Evolutionary conservation across 345 rosid species (phyloP).

Genomic region (Kernera saxatilis): DNA sequence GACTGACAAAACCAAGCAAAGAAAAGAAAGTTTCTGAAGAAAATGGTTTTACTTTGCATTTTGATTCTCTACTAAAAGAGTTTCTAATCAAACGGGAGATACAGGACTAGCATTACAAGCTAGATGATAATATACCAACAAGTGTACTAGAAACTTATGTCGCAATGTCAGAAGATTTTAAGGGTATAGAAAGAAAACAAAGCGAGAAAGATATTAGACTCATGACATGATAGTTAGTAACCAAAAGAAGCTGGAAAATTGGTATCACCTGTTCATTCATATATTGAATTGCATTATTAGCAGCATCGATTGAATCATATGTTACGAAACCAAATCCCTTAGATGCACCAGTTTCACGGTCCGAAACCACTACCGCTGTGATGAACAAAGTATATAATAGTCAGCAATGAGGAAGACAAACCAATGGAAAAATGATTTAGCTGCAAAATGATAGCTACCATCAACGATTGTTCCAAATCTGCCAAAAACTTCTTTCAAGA

Average conservation of each 20-base stretch:
- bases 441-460: slow-evolving; percentile 6
- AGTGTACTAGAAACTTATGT: not conserved
- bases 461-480: slow-evolving; percentile 29
- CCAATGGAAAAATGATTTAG: not conserved
- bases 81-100: not conserved
- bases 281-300: slow-evolving; percentile 17
- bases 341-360: slow-evolving; percentile 27
- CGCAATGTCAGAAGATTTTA: not conserved
- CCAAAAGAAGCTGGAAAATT: not conserved
- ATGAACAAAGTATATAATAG: not conserved
- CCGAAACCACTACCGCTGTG: slow-evolving; percentile 25
- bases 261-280: slow-evolving; percentile 25
- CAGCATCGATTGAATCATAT: slow-evolving; percentile 17
- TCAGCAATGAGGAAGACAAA: slow-evolving; percentile 5
- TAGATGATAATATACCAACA: not conserved
- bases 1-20: slow-evolving; percentile 14
- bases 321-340: slow-evolving; percentile 32
- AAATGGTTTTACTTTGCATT: not conserved
- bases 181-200: not conserved
- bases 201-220: not conserved
- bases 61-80: not conserved
- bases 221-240: slow-evolving; percentile 3
- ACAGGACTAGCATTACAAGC: not conserved
- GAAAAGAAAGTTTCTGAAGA: slow-evolving; percentile 9
- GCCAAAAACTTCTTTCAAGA: slow-evolving; percentile 27